Base-by-base conservation (phyloP, 176 grass and related monocot genomes). In the Bonia amplexicaulis region DNA sequence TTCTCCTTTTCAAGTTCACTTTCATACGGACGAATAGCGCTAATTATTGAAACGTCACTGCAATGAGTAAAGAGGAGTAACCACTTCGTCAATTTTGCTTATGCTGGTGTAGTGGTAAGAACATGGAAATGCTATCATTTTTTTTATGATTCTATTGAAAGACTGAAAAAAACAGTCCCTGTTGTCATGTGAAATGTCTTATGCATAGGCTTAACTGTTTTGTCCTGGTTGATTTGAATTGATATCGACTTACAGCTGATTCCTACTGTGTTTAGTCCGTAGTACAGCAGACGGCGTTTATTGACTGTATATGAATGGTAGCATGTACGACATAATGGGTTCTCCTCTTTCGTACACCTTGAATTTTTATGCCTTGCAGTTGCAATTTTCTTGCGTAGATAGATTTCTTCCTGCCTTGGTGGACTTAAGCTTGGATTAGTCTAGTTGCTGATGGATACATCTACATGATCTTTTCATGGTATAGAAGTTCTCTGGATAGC, bases 371-470 rank as follows among this genome's bases (percentile, higher is more conserved):
- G 14, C 60, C 31, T 13, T 6, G 25, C 11, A 13, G 15, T 3
- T 58, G 66, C 68, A 42, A 14, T 29, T 86, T 86, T 73, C 57
- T 59, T 46, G 11, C 27, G 14, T 70, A 1, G 57, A 26, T 80
- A 57, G 88, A 48, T 57, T 71, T 77, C 55, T 61, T 61, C 72
- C 46, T 90, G 16, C 78, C 65, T 72, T 66, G 35, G 39, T 77
- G 12, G 66, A 73, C 57, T 86, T 57, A 7, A 49, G 20, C 37
- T 17, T 46, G 22, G 23, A 66, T 78, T 84, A 16, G 9, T 33
- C 37, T 57, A 66, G 45, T 22, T 39, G 10, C 29, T 55, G 10
- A 61, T 82, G 46, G 12, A 5, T 89, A 55, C 72, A 12, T 60
- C n/a, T 60, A 25, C 57, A 25, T 5, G n/a, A 60, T 60, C 22